phyloP scores from a whole-genome alignment of 2,329 filamentous ascomycete species.

The Colletotrichum aenigma region DNA sequence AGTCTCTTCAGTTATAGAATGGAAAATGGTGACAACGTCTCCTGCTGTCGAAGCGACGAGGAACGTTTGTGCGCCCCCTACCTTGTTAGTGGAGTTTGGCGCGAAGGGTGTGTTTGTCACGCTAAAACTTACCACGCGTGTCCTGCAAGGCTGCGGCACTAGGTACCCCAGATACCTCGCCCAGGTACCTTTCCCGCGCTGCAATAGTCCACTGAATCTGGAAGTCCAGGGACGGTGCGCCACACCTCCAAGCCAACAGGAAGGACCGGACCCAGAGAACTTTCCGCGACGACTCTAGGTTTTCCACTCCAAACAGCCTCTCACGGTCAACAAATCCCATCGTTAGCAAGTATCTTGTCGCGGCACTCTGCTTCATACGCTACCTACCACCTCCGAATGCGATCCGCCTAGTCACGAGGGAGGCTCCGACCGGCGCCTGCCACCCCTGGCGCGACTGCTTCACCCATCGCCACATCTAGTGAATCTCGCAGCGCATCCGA shows the following conservation, averaged over 20 bases:
- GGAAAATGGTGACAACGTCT: background rate
- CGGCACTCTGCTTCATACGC: background rate
- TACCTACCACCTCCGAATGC: background rate
- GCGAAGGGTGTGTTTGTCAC: background rate
- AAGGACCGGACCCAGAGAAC: background rate
- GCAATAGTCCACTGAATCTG: background rate
- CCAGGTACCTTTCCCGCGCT: background rate
- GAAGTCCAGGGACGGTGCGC: background rate
- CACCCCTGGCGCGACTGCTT: background rate
- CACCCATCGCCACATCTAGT: background rate
- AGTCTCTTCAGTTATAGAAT: background rate
- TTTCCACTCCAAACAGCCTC: background rate
- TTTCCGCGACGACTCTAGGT: background rate
- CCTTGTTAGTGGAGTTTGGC: background rate
- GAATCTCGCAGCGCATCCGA: background rate
- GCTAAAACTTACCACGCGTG: slow-evolving; percentile 8
- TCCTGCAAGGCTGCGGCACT: slow-evolving; percentile 6
- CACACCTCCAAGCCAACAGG: background rate
- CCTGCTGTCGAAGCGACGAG: background rate
- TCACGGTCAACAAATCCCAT: background rate
- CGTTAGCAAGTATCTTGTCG: background rate
- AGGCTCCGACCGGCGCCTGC: background rate
- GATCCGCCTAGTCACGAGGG: background rate
- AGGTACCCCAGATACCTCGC: background rate
- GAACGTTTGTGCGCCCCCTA: background rate